Percentiles rank a stretch among this genome's conserved stretches.
Evolutionary conservation across 805 yeast genomes (phyloP).

Genomic region (Candida saitoana): DNA sequence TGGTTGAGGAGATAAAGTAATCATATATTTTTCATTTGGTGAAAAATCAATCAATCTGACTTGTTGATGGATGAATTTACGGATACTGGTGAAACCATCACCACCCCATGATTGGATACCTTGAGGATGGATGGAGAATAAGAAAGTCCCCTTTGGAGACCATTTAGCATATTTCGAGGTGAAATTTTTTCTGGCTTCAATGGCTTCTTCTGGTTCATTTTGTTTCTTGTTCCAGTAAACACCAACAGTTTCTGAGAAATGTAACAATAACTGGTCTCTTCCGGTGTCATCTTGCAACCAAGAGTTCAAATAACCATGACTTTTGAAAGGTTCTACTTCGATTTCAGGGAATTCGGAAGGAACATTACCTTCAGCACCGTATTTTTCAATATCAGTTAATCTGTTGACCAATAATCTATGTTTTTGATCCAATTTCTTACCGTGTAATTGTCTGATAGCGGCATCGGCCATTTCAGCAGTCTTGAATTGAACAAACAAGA

Average conservation of each 20-base stretch:
- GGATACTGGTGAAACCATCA: constrained; percentile 63
- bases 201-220: constrained; percentile 67
- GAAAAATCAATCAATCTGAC: constrained; percentile 89
- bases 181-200: constrained; percentile 79
- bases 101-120: constrained; percentile 99
- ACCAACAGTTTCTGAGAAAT: constrained; percentile 74
- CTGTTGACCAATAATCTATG: constrained; percentile 85
- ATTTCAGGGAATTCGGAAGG: constrained; percentile 68
- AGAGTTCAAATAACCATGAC: constrained; percentile 76
- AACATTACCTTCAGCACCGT: constrained; percentile 60
- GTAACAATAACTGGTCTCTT: constrained; percentile 86
- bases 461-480: constrained; percentile 62
- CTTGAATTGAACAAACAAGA: constrained; percentile 77
- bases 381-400: constrained; percentile 77
- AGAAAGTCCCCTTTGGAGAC: constrained; percentile 89
- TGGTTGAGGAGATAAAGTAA: constrained; percentile 85
- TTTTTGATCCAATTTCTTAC: constrained; percentile 88
- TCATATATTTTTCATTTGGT: constrained; percentile 85
- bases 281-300: constrained; percentile 89
- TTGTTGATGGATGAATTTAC: constrained; percentile 81
- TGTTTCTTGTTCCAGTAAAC: constrained; percentile 82
- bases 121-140: constrained; percentile 85
- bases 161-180: constrained; percentile 84
- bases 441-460: constrained; percentile 77
- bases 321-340: constrained; percentile 61